Evolutionary conservation across 2,329 filamentous ascomycete species (phyloP).

Genomic region (Xylariaceae sp.): DNA sequence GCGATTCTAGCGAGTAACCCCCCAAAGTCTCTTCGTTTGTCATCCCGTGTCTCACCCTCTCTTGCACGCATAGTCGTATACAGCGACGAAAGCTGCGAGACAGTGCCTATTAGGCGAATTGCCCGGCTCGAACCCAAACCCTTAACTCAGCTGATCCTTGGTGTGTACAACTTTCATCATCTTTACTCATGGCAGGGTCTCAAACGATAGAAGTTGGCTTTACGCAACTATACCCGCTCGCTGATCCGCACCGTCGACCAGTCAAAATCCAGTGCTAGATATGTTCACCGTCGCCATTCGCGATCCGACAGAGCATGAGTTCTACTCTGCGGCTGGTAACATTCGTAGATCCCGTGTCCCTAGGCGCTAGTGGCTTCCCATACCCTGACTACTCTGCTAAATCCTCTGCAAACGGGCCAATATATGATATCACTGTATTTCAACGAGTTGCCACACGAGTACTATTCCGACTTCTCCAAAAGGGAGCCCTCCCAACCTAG

Average conservation of each 20-base stretch:
- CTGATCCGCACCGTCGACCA: conserved; percentile 2
- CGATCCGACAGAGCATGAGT: conserved; percentile 17
- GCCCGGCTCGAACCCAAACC: conserved; percentile 6
- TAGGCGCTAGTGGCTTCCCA: not conserved
- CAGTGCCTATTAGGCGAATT: conserved; percentile 16
- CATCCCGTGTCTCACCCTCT: conserved; percentile 12
- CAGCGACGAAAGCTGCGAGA: conserved; percentile 1
- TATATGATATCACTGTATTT: not conserved
- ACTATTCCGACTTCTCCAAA: not conserved
- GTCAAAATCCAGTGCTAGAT: not conserved
- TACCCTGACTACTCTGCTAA: not conserved
- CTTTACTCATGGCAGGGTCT: not conserved
- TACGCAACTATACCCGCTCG: conserved; percentile 20
- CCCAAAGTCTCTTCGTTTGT: conserved; percentile 3
- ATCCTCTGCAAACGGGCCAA: not conserved
- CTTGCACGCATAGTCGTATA: not conserved
- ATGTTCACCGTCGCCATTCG: conserved; percentile 14
- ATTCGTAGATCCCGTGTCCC: conserved; percentile 14
- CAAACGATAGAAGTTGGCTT: conserved; percentile 8
- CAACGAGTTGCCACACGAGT: not conserved
- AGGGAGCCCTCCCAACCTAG: not conserved
- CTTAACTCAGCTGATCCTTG: not conserved
- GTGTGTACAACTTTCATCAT: not conserved
- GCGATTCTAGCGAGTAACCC: conserved; percentile 1
- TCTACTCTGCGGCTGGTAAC: conserved; percentile 17